Evolutionary conservation across 805 yeast genomes (phyloP), one percentile per base, ranked within the genome.

Genomic region (Pichia eremophila): DNA sequence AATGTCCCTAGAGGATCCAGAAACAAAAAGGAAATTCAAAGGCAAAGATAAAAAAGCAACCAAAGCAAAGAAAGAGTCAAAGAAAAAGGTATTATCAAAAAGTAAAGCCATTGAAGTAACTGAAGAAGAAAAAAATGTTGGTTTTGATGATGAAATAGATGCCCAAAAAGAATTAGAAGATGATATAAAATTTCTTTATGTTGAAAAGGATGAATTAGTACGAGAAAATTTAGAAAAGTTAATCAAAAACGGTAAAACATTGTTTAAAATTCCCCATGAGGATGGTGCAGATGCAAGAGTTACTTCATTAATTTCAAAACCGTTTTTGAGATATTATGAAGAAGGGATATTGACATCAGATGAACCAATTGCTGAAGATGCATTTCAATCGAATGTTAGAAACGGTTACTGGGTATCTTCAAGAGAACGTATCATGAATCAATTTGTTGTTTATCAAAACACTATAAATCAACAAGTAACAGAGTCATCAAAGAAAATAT

Each of bases 351-450:
- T 93, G 46, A 74, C 83, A 1, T 87, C 97, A 0, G 80, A 80
- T 50, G 83, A 77, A 47, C 75, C 76, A 14, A 68, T 78, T 47
- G 97, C 98, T 0, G 73, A 74, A 47, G 83, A 85, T 48, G 95
- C 95, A 2, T 68, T 93, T 41, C 70, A 77, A n/a, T 72, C 86
- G 57, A 87, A 87, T 51, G 79, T 88, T 0, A 70, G 81, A 12
- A 87, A 93, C 36, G 80, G 96, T 9, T 93, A 93, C 64, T 93
- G 99, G 99, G 78, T 85, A 57, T 85, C 96, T 14, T 79, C 91
- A 12, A 73, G 99, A 51, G 89, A 83, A 54, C 73, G 99, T 48
- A 88, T 93, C 32, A 73, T 68, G 66, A 77, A 77, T 18, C 99
- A 93, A 59, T 85, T 90, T 74, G 91, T 91, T 8, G 90, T 93